Base-by-base conservation (phyloP, 2,329 filamentous ascomycete species). In the Monosporascus ibericus region DNA sequence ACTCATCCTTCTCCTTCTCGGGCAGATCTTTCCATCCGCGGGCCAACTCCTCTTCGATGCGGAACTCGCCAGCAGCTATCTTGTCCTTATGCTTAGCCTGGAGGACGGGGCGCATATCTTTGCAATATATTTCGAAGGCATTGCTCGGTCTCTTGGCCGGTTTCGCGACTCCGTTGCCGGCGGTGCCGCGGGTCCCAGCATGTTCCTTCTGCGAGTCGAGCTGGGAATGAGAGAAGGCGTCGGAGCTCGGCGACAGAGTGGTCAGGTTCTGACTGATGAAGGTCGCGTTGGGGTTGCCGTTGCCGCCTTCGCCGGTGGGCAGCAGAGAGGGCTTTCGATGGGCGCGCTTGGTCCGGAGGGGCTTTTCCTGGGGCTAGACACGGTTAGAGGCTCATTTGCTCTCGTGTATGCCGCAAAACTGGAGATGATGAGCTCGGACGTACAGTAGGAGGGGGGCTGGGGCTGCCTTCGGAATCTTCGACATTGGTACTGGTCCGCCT, bases 391-490 rank as follows among this genome's bases (percentile, higher is more conserved):
- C 58, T 52, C 50, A 27, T n/a, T 52, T 58, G 53, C 49, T 52
- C 50, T 49, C 49, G 47, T 34, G 30, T 14, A 34, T 34, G 30
- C 30, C 30, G 30, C 30, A 34, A 34, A 5, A 34, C 30, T 34
- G 9, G 5, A 34, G 30, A 14, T 9, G 30, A 34, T 3, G 27
- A 30, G 27, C 27, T 30, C 27, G 27, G 48, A 72, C 82, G 59
- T 81, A 88, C 86, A 62, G 88, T 90, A 44, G 87, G 87, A 24
- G 87, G 87, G n/a, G 87, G 87, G 64, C 86, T 90, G 6, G 86
- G 87, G 66, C 86, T 90, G 62, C 86, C 85, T 62, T 92, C 88
- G 9, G 87, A 90, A 67, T 92, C 86, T 67, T 89, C 85, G 47
- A 88, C 85, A 60, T 87, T 87, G 60, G 83, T 78, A 69, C 86